phyloP scores from a whole-genome alignment of 352 stramenopile genomes.

The Phytophthora agathidicida region DNA sequence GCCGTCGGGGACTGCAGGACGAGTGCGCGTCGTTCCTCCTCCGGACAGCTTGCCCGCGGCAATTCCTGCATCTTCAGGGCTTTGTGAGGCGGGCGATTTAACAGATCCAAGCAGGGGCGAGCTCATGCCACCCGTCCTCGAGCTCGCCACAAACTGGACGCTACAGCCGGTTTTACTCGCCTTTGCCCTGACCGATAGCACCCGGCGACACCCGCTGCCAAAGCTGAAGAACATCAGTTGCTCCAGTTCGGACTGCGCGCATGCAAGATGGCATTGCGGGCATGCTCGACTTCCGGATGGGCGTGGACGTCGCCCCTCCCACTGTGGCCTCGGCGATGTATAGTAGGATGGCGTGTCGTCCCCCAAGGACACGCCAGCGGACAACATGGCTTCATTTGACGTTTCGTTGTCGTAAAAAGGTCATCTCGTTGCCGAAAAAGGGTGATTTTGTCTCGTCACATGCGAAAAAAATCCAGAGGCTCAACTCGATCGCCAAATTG shows the following conservation, averaged over 20 bases:
- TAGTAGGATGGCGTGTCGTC: too few species aligned
- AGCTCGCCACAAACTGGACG: neutral
- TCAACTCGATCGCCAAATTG: slow-evolving; percentile 10
- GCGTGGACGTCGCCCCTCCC: neutral
- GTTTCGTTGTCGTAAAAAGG: slow-evolving; percentile 4
- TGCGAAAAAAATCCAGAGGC: slow-evolving; percentile 29
- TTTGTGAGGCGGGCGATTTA: slow-evolving; percentile 17
- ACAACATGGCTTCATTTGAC: slow-evolving; percentile 34
- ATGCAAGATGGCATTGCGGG: neutral
- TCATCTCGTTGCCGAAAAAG: slow-evolving; percentile 9
- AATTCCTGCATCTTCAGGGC: neutral
- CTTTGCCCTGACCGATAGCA: neutral
- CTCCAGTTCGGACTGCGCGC: slow-evolving; percentile 4
- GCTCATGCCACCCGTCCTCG: slow-evolving; percentile 19
- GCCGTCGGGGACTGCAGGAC: neutral
- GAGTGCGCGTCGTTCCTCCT: slow-evolving; percentile 4
- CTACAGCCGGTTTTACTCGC: neutral
- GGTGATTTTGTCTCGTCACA: slow-evolving; percentile 24
- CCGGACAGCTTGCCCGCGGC: too few species aligned
- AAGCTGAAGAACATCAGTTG: slow-evolving; percentile 21
- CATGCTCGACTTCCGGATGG: slow-evolving; percentile 23
- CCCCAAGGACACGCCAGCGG: slow-evolving; percentile 6
- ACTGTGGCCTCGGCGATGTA: too few species aligned
- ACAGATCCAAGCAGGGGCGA: neutral
- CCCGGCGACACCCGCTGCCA: neutral